phyloP scores from a whole-genome alignment of 257 asterid genomes.

The Petunia secreta region DNA sequence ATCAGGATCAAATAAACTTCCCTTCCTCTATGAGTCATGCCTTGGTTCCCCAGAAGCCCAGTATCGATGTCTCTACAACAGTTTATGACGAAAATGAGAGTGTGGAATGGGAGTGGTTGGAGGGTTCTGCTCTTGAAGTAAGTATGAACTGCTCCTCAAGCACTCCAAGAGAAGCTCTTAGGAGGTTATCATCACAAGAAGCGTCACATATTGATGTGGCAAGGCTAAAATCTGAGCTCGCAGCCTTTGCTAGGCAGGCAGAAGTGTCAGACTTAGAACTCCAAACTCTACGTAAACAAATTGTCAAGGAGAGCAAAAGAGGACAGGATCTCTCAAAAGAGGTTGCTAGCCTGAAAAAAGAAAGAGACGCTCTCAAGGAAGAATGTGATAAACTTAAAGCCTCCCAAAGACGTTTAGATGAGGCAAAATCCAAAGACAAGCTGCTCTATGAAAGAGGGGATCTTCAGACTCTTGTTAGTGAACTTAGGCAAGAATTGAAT shows the following conservation, averaged over 20 bases:
- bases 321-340: slow-evolving; percentile 83
- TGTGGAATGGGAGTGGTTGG: slow-evolving; percentile 64
- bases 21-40: slow-evolving; percentile 36
- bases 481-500: slow-evolving; percentile 81
- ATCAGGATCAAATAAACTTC: slow-evolving; percentile 39
- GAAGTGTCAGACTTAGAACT: slow-evolving; percentile 90
- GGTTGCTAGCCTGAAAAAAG: slow-evolving; percentile 66
- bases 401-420: slow-evolving; percentile 38
- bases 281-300: slow-evolving; percentile 94
- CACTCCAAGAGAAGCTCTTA: slow-evolving; percentile 62
- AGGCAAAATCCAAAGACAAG: slow-evolving; percentile 45
- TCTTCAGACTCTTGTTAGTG: slow-evolving; percentile 55
- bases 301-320: slow-evolving; percentile 83
- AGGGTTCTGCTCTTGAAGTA: slow-evolving; percentile 57
- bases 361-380: slow-evolving; percentile 67
- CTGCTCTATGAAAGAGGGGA: slow-evolving; percentile 54
- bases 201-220: slow-evolving; percentile 52
- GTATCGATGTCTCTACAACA: slow-evolving; percentile 28
- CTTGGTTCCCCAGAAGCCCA: background rate
- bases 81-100: slow-evolving; percentile 41
- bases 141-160: slow-evolving; percentile 76
- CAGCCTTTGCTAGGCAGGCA: slow-evolving; percentile 71
- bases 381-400: slow-evolving; percentile 63
- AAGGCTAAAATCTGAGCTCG: slow-evolving; percentile 67
- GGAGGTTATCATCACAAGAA: slow-evolving; percentile 45